Evolutionary conservation across 352 stramenopile species (phyloP).

Genomic region (Blastocystis sp.): DNA sequence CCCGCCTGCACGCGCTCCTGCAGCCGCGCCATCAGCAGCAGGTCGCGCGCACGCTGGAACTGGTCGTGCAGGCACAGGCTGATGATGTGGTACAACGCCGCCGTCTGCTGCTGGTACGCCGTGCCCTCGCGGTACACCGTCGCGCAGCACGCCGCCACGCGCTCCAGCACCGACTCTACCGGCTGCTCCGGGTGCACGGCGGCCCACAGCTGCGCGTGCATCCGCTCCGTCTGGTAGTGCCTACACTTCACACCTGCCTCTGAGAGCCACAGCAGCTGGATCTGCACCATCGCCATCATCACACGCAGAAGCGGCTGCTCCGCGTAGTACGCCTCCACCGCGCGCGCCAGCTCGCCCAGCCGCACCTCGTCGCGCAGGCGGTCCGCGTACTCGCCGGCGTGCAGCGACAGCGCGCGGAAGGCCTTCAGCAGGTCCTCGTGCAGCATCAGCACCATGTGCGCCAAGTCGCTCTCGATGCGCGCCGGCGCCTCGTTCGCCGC

Average conservation of each 20-base stretch:
- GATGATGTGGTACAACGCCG: slow-evolving; percentile 97
- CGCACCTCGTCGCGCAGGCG: slow-evolving; percentile 34
- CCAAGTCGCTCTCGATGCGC: background rate
- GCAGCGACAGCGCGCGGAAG: background rate
- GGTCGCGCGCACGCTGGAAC: slow-evolving; percentile 94
- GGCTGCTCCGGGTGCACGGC: background rate
- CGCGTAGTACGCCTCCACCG: slow-evolving; percentile 9
- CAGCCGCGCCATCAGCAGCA: slow-evolving; percentile 96
- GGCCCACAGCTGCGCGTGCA: background rate
- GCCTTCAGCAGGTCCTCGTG: background rate
- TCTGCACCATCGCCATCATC: background rate
- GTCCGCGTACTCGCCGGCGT: background rate
- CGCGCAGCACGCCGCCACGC: background rate
- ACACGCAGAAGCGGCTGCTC: background rate
- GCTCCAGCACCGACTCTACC: background rate
- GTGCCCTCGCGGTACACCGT: no score
- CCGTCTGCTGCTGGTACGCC: slow-evolving; percentile 73
- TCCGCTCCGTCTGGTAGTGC: background rate
- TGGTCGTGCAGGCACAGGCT: slow-evolving; percentile 93
- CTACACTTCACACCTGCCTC: background rate
- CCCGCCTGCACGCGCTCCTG: slow-evolving; percentile 88
- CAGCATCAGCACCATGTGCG: background rate
- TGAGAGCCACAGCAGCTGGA: slow-evolving; percentile 23
- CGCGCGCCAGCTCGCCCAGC: background rate
- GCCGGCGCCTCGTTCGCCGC: background rate